Base-by-base conservation (phyloP, 106 monocot species). In the Acorus calamus region DNA sequence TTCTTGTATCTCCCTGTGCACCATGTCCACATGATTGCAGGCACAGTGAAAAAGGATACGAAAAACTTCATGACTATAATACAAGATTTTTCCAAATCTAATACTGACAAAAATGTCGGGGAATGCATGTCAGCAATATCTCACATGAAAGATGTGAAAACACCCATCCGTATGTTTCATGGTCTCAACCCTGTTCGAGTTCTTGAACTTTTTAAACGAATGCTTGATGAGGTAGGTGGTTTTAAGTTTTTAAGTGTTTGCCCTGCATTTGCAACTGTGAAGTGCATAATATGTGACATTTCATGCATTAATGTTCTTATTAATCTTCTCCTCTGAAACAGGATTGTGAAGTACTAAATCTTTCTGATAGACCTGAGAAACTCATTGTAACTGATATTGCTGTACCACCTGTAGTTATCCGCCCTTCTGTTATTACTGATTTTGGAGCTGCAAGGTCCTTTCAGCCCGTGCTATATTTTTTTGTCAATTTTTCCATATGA, bases 261-360 rank as follows among this genome's bases (percentile, higher is more conserved):
- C 28, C 28, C 28, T 28, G 1, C 28, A 28, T 28, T 68, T 74
- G n/a, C 8, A 13, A 44, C 47, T 47, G 59, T 14, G 6, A 59
- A 10, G 47, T 41, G 14, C 49, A 7, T 41, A 8, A 62, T 6
- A n/a, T 11, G 28, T 28, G 1, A 28, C 28, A 28, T 1, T 28
- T 28, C 28, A 28, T 28, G 28, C 28, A 28, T 28, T 28, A 28
- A 28, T 28, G 28, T 28, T 28, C 28, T 56, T 58, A 42, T 52
- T 47, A 42, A 58, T 64, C 50, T 50, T 3, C 44, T 60, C 56
- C 65, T 54, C 11, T 44, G 7, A 3, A 59, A 11, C 75, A 98
- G 96, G 98, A 98, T 64, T 98, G 98, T 83, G 92, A 92, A 76
- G 64, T 98, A 64, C 84, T 98, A 44, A 71, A 83, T 70, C 83